A percentile compares a stretch with the other conserved stretches of the same genome.
Conservation (phyloP, 1,284 basidiomycete genomes). For the Rhodotorula sp. region DNA sequence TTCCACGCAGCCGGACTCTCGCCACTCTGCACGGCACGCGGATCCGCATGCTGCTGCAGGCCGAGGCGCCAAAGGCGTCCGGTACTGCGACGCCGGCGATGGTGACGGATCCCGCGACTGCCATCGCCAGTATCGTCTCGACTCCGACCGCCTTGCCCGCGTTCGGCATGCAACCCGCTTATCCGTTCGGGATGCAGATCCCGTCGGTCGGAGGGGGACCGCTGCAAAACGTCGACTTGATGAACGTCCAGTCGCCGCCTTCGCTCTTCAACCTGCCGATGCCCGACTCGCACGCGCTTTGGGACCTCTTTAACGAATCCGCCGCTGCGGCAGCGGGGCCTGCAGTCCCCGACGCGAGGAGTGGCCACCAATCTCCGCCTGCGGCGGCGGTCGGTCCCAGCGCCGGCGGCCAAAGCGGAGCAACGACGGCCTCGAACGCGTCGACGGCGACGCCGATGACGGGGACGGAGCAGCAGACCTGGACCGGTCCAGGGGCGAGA, state of each 20-base stretch:
- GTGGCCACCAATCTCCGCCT: background rate
- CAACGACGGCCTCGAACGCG: background rate
- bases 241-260: background rate
- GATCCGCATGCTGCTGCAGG: conserved; percentile 24
- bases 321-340: background rate
- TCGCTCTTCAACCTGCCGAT: conserved; percentile 15
- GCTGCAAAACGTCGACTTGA: background rate
- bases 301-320: conserved; percentile 23
- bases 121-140: background rate
- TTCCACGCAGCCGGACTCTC: conserved; percentile 22
- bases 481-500: background rate
- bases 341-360: background rate
- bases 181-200: background rate
- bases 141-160: background rate
- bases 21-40: conserved; percentile 34
- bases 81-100: background rate
- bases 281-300: conserved; percentile 17
- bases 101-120: background rate
- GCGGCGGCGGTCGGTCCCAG: background rate
- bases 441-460: too few species aligned
- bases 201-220: background rate
- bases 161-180: background rate
- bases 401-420: background rate
- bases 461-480: background rate
- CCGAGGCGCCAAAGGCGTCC: background rate